phyloP scores from a whole-genome alignment of 352 stramenopile genomes.

The Phytopythium helicoides region DNA sequence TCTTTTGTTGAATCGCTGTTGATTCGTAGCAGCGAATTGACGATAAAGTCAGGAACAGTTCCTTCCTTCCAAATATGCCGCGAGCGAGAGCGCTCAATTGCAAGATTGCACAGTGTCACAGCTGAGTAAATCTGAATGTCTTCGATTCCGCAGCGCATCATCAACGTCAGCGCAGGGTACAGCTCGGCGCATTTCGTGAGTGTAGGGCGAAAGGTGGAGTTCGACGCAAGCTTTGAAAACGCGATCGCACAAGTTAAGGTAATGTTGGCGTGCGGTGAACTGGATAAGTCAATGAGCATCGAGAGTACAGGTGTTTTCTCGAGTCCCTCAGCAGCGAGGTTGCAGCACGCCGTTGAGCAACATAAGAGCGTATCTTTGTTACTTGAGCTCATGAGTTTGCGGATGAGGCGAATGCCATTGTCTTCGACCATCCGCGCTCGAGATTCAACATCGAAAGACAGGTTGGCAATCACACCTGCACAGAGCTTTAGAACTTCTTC shows the following conservation, averaged over 20 bases:
- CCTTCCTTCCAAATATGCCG: constrained; percentile 85
- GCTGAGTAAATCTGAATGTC: constrained; percentile 90
- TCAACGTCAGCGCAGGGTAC: constrained; percentile 74
- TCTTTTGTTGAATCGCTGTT: constrained; percentile 89
- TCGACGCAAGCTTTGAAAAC: constrained; percentile 73
- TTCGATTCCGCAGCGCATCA: constrained; percentile 88
- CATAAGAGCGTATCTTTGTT: constrained; percentile 65
- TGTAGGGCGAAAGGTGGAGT: constrained; percentile 40
- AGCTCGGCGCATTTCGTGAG: constrained; percentile 71
- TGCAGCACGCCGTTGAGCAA: constrained; percentile 75
- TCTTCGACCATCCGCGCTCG: constrained; percentile 61
- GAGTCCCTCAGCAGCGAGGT: constrained; percentile 62
- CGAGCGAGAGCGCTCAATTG: constrained; percentile 59
- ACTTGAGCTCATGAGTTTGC: constrained; percentile 61
- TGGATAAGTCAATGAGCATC: constrained; percentile 82
- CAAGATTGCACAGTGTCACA: constrained; percentile 82
- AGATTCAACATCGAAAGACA: constrained; percentile 71
- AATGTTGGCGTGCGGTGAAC: constrained; percentile 53
- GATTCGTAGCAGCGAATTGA: constrained; percentile 86
- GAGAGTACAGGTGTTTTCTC: constrained; percentile 69
- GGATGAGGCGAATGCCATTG: constrained; percentile 55
- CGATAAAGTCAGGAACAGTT: constrained; percentile 86
- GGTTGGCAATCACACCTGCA: constrained; percentile 60
- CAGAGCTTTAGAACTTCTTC: constrained; percentile 70
- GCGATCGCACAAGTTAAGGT: constrained; percentile 76